These are phyloP conservation scores for Elsinoe batatas DNA, from an alignment of 2,329 filamentous ascomycete genomes.

Conservation along the genomic window DNA sequence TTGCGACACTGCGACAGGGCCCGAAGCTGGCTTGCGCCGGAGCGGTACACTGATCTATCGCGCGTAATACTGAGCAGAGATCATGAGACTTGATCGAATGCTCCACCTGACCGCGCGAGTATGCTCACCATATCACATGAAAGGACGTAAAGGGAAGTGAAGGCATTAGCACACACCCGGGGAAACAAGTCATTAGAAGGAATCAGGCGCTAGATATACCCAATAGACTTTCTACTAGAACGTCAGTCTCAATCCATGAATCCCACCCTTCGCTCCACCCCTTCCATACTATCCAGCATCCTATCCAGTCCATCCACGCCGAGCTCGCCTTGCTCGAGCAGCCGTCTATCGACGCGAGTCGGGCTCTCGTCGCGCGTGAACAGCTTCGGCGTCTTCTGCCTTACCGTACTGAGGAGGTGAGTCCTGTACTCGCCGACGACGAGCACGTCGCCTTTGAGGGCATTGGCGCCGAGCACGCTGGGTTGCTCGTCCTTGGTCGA, in stretches of 20 bases:
- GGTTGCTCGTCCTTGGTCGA: background rate
- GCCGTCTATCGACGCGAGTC: constrained; percentile 30
- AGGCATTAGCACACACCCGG: constrained; percentile 11
- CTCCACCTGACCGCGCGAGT: constrained; percentile 43
- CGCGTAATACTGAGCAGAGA: constrained; percentile 46
- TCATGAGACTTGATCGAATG: constrained; percentile 42
- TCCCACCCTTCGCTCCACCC: constrained; percentile 19
- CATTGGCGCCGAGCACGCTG: constrained; percentile 22
- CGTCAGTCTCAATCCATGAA: constrained; percentile 1
- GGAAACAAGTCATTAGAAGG: background rate
- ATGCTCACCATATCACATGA: background rate
- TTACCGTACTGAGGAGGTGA: constrained; percentile 31
- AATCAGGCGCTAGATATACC: background rate
- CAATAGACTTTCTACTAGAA: background rate
- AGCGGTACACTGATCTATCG: constrained; percentile 33
- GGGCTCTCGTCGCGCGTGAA: constrained; percentile 21
- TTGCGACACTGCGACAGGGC: background rate
- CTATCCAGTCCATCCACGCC: constrained; percentile 40
- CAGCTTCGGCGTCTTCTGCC: constrained; percentile 25
- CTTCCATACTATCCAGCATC: constrained; percentile 31
- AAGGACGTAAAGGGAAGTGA: background rate
- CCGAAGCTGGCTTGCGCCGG: constrained; percentile 4
- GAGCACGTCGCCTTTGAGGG: constrained; percentile 36
- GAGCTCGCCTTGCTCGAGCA: constrained; percentile 36
- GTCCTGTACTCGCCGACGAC: constrained; percentile 36